phyloP scores from a whole-genome alignment of 139 green algal species.

The Desmodesmus armatus region DNA sequence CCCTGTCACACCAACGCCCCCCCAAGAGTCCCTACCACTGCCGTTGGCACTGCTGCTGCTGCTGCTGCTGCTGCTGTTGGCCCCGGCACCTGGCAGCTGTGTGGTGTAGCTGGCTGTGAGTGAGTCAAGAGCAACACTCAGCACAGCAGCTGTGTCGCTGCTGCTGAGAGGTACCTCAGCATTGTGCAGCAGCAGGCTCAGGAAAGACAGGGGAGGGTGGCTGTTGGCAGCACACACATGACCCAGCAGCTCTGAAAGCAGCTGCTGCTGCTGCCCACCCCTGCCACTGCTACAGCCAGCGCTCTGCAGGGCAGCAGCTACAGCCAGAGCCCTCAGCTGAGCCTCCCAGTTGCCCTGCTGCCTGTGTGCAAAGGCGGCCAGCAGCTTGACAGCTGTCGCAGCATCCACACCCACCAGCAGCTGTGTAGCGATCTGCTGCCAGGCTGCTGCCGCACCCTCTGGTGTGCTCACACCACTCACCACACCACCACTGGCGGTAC shows the following conservation, averaged over 20 bases:
- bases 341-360: constrained; percentile 9
- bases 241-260: not conserved
- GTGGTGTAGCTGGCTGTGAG: not conserved
- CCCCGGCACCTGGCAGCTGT: not conserved
- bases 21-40: not conserved
- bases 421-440: constrained; percentile 17
- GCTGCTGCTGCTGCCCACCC: not conserved
- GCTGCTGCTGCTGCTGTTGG: not conserved
- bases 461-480: not conserved
- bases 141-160: not conserved
- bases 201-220: constrained; percentile 4
- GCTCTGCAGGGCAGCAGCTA: constrained; percentile 23
- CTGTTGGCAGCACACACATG: not conserved
- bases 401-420: not conserved
- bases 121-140: not conserved
- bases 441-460: constrained; percentile 4
- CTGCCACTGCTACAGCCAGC: not conserved
- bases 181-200: constrained; percentile 18
- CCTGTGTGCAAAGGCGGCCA: not conserved
- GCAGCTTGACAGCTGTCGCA: not conserved
- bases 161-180: not conserved
- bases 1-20: not conserved
- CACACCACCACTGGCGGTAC: not conserved
- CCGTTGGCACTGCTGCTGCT: not conserved
- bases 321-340: constrained; percentile 12